Percentiles rank a stretch among this genome's conserved stretches.
Conservation (phyloP, 192 early-diverging fungal species). For the Phycomyces nitens region DNA sequence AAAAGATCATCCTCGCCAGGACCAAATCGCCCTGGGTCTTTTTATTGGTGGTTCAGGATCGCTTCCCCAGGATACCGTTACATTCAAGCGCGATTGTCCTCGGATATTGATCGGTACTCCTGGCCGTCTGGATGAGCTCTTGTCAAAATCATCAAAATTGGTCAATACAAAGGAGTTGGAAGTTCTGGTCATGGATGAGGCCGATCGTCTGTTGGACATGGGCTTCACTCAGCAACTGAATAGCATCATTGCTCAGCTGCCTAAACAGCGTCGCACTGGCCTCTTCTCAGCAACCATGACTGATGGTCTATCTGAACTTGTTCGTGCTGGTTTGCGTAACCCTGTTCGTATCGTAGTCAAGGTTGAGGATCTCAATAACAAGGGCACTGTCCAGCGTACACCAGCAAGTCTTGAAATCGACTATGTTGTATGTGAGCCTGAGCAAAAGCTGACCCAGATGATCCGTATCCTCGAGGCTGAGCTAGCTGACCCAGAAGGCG, state of each 20-base stretch:
- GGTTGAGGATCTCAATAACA: slow-evolving; percentile 64
- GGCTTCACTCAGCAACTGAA: slow-evolving; percentile 83
- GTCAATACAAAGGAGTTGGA: slow-evolving; percentile 79
- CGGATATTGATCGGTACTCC: slow-evolving; percentile 91
- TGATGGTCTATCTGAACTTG: slow-evolving; percentile 78
- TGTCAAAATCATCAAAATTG: slow-evolving; percentile 43
- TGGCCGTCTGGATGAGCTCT: slow-evolving; percentile 80
- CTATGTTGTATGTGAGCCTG: slow-evolving; percentile 74
- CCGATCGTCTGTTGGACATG: slow-evolving; percentile 91
- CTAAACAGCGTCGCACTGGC: slow-evolving; percentile 93
- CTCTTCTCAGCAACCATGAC: slow-evolving; percentile 97
- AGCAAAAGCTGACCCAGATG: slow-evolving; percentile 79
- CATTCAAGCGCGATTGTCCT: slow-evolving; percentile 61
- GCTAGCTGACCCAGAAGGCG: slow-evolving; percentile 16
- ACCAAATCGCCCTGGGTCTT: slow-evolving; percentile 47
- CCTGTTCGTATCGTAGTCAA: slow-evolving; percentile 87
- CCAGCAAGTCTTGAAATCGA: slow-evolving; percentile 62
- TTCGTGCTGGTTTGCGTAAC: slow-evolving; percentile 86
- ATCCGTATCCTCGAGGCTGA: slow-evolving; percentile 57
- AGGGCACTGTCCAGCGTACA: slow-evolving; percentile 48
- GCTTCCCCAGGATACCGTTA: slow-evolving; percentile 58
- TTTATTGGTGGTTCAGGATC: slow-evolving; percentile 71
- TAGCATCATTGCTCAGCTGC: slow-evolving; percentile 74
- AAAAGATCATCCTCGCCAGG: slow-evolving; percentile 36
- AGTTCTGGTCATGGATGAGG: slow-evolving; percentile 90